Base-by-base conservation (phyloP, 495 filamentous ascomycete genomes). In the Aspergillus bridgeri region DNA sequence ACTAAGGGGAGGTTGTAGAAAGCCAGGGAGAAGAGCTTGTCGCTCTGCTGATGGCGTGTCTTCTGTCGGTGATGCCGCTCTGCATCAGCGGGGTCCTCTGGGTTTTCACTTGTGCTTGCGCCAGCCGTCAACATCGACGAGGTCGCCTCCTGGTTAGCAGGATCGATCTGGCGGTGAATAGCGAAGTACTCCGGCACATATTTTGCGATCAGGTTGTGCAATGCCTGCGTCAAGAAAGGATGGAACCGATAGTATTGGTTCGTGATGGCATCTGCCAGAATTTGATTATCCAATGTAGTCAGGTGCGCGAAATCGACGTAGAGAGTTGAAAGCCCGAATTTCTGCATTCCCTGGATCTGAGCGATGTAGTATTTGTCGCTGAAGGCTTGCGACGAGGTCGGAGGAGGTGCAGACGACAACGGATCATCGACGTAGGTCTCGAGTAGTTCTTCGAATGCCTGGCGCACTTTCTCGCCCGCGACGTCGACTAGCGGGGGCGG, bases 1-100 rank as follows among this genome's bases (percentile, higher is more conserved):
- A 97, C 89, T n/a, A 97, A 80, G 1, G 94, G 93, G 19, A 99
- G 78, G 69, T 98, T 96, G 78, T 97, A 97, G 70, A 98, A 97
- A 13, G 95, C 95, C 24, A 98, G 79, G 17, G 91, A 82, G 67
- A 99, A 99, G 17, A 98, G 74, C 73, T 96, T 96, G 71, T 99
- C 94, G 6, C 95, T 96, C 72, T 96, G 91, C 67, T 96, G 94
- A 69, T 96, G 91, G n/a, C 83, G 83, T 21, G 88, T 94, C 76
- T 90, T 91, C 48, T 71, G 63, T 21, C 67, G 70, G 17, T 73
- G 70, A 15, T 64, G 57, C 33, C 61, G 61, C 18, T 71, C 71
- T 53, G 75, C 47, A 20, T 75, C 68, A 0, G 68, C 67, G 46
- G 73, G 70, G 24, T 92, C 89, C 5, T 81, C 81, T 55, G 90